Percentiles rank a stretch among this genome's conserved stretches.
Evolutionary conservation across 441 rosid species (phyloP).

Genomic region (Flueggea neowawraea): DNA sequence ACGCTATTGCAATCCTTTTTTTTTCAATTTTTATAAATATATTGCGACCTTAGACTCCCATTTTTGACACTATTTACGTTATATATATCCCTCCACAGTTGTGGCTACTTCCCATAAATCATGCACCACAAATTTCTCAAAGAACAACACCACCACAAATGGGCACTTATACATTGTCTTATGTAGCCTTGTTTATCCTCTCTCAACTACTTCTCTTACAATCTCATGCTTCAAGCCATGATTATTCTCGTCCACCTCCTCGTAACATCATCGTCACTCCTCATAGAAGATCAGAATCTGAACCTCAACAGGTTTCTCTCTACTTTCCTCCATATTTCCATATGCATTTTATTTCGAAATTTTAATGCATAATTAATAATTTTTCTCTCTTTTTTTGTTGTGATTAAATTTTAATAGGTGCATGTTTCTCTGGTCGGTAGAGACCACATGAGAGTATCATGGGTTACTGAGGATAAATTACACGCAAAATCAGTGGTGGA

Average conservation of each 20-base stretch:
- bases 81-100: background rate
- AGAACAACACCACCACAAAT: slow-evolving; percentile 6
- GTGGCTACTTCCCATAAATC: too few relatives aligned
- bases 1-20: slow-evolving; percentile 30
- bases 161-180: slow-evolving; percentile 5
- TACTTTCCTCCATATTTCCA: background rate
- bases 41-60: background rate
- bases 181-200: slow-evolving; percentile 16
- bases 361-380: too few relatives aligned
- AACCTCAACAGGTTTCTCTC: slow-evolving; percentile 53
- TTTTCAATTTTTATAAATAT: background rate
- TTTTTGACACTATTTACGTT: background rate
- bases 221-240: slow-evolving; percentile 8
- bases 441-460: too few relatives aligned
- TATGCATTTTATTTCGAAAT: too few relatives aligned
- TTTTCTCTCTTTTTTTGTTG: too few relatives aligned
- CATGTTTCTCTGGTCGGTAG: slow-evolving; percentile 52
- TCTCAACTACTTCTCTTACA: slow-evolving; percentile 9
- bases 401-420: slow-evolving; percentile 27
- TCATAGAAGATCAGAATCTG: slow-evolving; percentile 34
- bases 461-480: slow-evolving; percentile 19
- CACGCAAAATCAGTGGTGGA: slow-evolving; percentile 36
- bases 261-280: slow-evolving; percentile 27
- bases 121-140: background rate
- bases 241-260: slow-evolving; percentile 39